phyloP scores from a whole-genome alignment of 208 protist species.

The Acanthamoeba lugdunensis region DNA sequence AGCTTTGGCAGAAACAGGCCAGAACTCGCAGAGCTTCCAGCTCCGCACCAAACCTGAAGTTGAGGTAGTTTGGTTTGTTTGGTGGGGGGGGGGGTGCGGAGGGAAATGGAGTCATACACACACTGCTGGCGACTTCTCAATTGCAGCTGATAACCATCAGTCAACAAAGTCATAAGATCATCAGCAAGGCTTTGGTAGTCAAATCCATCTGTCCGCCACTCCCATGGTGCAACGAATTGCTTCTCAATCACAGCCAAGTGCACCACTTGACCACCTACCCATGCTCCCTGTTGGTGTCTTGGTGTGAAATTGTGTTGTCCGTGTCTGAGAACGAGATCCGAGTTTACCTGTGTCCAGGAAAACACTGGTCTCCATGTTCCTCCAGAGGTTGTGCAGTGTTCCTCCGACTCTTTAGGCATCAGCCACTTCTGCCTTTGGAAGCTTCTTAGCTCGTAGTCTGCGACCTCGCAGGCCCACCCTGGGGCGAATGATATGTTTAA shows the following conservation, averaged over 20 bases:
- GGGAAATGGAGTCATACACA: neutral
- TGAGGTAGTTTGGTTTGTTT: neutral
- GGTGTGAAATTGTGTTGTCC: neutral
- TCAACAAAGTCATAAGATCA: neutral
- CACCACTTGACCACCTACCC: neutral
- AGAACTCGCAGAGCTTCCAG: neutral
- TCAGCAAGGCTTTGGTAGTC: neutral
- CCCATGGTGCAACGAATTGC: neutral
- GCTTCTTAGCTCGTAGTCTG: neutral
- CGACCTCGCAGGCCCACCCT: neutral
- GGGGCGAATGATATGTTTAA: too few relatives aligned
- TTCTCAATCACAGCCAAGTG: neutral
- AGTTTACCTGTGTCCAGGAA: neutral
- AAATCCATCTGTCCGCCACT: neutral
- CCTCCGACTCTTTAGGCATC: neutral
- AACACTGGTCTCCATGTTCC: neutral
- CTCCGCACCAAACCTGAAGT: neutral
- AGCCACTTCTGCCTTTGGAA: neutral
- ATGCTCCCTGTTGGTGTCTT: neutral
- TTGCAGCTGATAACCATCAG: neutral
- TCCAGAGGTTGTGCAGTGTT: neutral
- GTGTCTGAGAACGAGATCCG: neutral
- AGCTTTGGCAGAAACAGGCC: neutral
- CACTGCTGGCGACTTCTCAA: conserved; percentile 13
- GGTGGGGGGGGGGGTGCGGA: too few relatives aligned